Conservation (phyloP, 108 stramenopile genomes). For the Skeletonema grethae region DNA sequence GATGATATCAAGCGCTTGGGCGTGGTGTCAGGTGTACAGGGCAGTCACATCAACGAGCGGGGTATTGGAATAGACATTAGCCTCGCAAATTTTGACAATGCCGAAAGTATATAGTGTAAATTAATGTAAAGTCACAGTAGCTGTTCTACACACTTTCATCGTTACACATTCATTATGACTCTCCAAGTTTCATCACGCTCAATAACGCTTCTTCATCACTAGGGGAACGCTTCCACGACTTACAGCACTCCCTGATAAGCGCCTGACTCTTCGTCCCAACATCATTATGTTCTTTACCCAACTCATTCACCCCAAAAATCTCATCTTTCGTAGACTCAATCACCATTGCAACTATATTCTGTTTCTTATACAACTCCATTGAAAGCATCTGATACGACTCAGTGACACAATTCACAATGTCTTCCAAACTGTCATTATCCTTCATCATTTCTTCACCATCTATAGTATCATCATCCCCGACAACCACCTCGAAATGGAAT, state of each 20-base stretch:
- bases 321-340: constrained; percentile 60
- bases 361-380: constrained; percentile 67
- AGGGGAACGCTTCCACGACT: not conserved
- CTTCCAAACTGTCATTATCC: constrained; percentile 15
- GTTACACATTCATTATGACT: not conserved
- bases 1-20: constrained; percentile 75
- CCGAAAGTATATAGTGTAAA: constrained; percentile 37
- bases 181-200: not conserved
- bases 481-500: constrained; percentile 39
- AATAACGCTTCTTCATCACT: not conserved
- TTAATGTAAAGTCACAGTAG: too few relatives aligned
- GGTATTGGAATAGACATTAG: constrained; percentile 22
- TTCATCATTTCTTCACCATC: not conserved
- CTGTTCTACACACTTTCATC: not conserved
- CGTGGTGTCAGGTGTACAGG: constrained; percentile 27
- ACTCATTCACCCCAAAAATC: constrained; percentile 30
- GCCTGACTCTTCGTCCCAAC: not conserved
- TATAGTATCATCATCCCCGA: not conserved
- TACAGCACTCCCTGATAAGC: not conserved
- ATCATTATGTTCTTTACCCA: not conserved
- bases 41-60: constrained; percentile 11
- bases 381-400: constrained; percentile 53
- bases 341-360: constrained; percentile 47
- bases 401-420: constrained; percentile 23
- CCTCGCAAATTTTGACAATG: constrained; percentile 36